Percentiles rank a stretch among this genome's conserved stretches.
phyloP scores from a whole-genome alignment of 768 basidiomycete species.

The Kwoniella bestiolae region DNA sequence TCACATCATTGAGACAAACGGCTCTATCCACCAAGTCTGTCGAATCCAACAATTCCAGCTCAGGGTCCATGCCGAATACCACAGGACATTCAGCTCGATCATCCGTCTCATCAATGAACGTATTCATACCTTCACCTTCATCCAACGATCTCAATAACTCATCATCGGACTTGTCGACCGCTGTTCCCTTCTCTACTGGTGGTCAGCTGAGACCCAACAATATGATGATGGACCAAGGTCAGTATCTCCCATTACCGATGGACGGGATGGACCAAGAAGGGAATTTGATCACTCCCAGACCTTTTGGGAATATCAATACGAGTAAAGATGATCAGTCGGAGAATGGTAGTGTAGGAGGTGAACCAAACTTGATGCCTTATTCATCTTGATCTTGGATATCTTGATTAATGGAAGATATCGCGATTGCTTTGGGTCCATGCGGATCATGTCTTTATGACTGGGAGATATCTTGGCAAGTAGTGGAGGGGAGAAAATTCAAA shows the following conservation, averaged over 20 bases:
- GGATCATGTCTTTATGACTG: too few species aligned
- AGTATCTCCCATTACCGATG: constrained; percentile 18
- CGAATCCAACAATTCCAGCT: neutral
- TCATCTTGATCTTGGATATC: neutral
- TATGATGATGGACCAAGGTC: constrained; percentile 7
- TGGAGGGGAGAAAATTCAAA: neutral
- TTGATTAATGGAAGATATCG: too few species aligned
- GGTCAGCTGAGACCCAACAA: neutral
- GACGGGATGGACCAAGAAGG: neutral
- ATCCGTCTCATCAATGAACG: constrained; percentile 10
- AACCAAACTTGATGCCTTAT: neutral
- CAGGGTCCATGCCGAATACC: neutral
- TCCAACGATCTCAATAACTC: neutral
- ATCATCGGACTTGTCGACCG: constrained; percentile 13
- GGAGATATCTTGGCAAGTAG: too few species aligned
- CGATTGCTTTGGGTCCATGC: too few species aligned
- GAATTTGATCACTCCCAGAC: constrained; percentile 16
- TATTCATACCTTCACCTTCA: constrained; percentile 15
- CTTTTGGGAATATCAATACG: constrained; percentile 1
- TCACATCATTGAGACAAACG: constrained; percentile 32
- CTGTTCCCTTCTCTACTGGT: constrained; percentile 7
- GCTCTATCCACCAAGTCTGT: constrained; percentile 22
- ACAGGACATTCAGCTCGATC: constrained; percentile 1
- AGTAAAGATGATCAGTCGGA: neutral
- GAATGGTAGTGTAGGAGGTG: neutral